Conservation (phyloP, 2,329 filamentous ascomycete species). For the Verticillium zaregamsianum region DNA sequence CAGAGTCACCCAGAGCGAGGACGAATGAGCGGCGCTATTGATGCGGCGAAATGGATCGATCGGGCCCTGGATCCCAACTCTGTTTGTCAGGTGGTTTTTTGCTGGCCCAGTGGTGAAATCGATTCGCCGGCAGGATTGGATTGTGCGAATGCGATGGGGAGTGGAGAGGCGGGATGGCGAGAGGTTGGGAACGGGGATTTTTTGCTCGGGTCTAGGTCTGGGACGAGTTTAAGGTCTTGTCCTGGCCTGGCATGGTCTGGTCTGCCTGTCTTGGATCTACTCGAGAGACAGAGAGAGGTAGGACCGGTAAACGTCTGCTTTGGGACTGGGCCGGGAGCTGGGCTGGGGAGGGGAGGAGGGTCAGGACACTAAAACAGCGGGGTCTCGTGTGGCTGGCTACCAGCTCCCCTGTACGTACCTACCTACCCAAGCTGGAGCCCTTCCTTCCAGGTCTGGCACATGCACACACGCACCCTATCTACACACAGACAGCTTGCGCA, state of each 20-base stretch:
- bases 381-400: not conserved
- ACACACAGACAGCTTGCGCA: not conserved
- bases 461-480: too few species aligned
- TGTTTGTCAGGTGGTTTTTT: not conserved
- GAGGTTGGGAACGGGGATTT: not conserved
- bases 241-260: not conserved
- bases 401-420: not conserved
- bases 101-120: not conserved
- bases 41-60: not conserved
- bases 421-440: too few species aligned
- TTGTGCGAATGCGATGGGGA: not conserved
- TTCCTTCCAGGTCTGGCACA: too few species aligned
- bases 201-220: not conserved
- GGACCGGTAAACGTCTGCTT: not conserved
- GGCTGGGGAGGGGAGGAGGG: too few species aligned
- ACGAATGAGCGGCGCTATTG: not conserved
- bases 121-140: not conserved
- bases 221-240: not conserved
- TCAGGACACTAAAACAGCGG: not conserved
- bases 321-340: not conserved
- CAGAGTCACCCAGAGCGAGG: not conserved
- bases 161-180: not conserved
- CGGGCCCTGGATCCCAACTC: not conserved
- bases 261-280: not conserved
- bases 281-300: not conserved